Conservation (phyloP, 1,284 basidiomycete genomes). For the Xerocomus amazonicus region DNA sequence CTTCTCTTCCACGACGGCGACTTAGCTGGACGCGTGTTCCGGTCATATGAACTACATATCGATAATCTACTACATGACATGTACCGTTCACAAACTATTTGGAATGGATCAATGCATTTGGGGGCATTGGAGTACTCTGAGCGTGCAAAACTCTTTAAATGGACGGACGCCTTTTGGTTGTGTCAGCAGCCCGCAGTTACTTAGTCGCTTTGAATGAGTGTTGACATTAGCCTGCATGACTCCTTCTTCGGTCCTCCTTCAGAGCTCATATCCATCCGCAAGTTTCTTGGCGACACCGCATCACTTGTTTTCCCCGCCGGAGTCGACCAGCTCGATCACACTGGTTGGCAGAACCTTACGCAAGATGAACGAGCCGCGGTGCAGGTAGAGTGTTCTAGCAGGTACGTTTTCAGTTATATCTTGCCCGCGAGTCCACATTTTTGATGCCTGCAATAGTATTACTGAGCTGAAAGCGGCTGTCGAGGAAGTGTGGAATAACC, state of each 20-base stretch:
- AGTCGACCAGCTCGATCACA: constrained; percentile 14
- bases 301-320: constrained; percentile 11
- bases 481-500: constrained; percentile 48
- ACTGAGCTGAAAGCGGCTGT: constrained; percentile 49
- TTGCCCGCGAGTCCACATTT: not conserved
- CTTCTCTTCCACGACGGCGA: constrained; percentile 43
- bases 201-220: constrained; percentile 11
- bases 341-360: constrained; percentile 26
- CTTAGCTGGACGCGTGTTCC: constrained; percentile 35
- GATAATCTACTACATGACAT: constrained; percentile 19
- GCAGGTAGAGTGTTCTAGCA: constrained; percentile 38
- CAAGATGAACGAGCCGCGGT: constrained; percentile 30
- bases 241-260: constrained; percentile 53
- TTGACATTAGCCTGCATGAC: constrained; percentile 29
- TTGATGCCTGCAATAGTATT: constrained; percentile 40
- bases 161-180: too few species aligned
- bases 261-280: constrained; percentile 42
- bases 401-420: constrained; percentile 32
- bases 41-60: constrained; percentile 16
- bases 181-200: too few species aligned
- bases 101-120: constrained; percentile 20
- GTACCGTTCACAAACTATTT: constrained; percentile 27
- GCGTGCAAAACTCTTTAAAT: too few species aligned
- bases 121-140: not conserved
- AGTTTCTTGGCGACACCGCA: constrained; percentile 38